phyloP scores from a whole-genome alignment of 345 rosid species.

The Pistacia integerrima region DNA sequence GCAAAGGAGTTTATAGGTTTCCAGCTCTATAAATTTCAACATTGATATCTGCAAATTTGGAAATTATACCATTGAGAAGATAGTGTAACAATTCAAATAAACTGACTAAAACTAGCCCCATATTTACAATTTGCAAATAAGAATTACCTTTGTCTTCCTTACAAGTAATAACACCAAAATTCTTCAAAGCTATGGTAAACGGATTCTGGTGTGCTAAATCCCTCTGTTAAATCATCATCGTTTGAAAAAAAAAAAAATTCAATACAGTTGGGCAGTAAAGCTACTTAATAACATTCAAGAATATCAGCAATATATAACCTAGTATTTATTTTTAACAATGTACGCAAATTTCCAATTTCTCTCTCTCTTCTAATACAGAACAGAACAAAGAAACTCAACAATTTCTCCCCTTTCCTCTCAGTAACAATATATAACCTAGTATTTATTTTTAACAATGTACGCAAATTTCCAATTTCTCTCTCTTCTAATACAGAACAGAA shows the following conservation, averaged over 20 bases:
- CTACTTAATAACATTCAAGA: too few species aligned
- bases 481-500: too few species aligned
- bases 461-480: too few species aligned
- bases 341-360: too few species aligned
- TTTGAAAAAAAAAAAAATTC: neutral
- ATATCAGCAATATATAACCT: too few species aligned
- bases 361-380: too few species aligned
- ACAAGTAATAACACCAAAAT: slow-evolving; percentile 41
- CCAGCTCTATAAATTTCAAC: slow-evolving; percentile 42
- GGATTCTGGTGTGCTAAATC: slow-evolving; percentile 61
- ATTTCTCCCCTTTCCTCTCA: too few species aligned
- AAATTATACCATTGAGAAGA: slow-evolving; percentile 11
- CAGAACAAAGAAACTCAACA: too few species aligned
- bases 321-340: too few species aligned
- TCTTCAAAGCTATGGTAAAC: slow-evolving; percentile 58
- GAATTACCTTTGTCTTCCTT: slow-evolving; percentile 55
- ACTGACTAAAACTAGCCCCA: neutral
- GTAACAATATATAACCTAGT: too few species aligned
- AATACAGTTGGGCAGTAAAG: too few species aligned
- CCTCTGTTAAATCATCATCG: slow-evolving; percentile 44
- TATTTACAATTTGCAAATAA: neutral
- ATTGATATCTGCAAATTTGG: slow-evolving; percentile 36
- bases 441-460: too few species aligned
- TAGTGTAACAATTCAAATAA: neutral
- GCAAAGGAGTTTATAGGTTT: slow-evolving; percentile 33